Conservation (phyloP, 106 monocot species). For the Allium fistulosum region DNA sequence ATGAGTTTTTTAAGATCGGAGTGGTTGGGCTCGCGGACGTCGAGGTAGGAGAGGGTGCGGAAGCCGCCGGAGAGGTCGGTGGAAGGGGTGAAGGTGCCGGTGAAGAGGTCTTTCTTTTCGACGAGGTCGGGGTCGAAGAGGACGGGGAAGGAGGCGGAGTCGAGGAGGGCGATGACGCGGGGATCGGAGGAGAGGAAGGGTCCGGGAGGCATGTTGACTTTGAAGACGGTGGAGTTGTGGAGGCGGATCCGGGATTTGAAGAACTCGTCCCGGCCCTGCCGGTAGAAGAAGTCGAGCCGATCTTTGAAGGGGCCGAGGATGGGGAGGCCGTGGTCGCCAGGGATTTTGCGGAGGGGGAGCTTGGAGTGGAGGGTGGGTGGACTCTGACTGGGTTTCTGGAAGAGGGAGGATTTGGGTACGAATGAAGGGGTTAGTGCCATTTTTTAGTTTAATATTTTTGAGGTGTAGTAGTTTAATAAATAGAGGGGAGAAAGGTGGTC, state of each 20-base stretch:
- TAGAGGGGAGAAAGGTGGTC: too few relatives aligned
- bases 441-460: too few relatives aligned
- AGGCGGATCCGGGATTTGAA: conserved; percentile 45
- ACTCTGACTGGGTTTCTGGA: not conserved
- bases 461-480: too few relatives aligned
- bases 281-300: conserved; percentile 44
- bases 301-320: conserved; percentile 33
- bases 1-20: conserved; percentile 61
- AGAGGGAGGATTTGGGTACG: not conserved
- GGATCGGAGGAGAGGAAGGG: conserved; percentile 59
- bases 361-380: not conserved
- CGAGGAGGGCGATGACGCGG: conserved; percentile 73
- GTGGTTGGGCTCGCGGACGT: conserved; percentile 83
- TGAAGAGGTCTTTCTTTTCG: conserved; percentile 87
- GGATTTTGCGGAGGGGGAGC: conserved; percentile 30
- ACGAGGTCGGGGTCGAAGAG: conserved; percentile 89
- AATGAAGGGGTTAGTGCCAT: not conserved
- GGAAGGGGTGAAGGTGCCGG: conserved; percentile 89
- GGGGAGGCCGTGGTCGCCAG: conserved; percentile 49
- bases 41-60: conserved; percentile 83
- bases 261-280: conserved; percentile 67
- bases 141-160: conserved; percentile 70
- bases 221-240: conserved; percentile 72
- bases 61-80: conserved; percentile 66
- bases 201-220: conserved; percentile 87